phyloP scores from a whole-genome alignment of 1,284 basidiomycete species.

The Neonothopanus nambi region DNA sequence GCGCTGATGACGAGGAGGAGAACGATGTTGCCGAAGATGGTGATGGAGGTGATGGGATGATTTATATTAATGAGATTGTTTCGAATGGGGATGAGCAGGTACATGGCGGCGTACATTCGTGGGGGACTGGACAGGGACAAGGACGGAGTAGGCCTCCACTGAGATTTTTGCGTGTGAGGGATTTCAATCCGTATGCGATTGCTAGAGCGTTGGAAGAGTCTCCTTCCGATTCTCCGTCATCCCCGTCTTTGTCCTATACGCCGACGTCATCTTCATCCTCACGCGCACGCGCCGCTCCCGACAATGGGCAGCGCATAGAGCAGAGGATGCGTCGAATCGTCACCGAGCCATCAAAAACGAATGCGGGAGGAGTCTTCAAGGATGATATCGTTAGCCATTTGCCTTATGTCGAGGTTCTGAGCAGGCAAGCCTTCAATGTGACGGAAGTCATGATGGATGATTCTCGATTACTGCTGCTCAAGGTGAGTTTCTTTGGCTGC shows the following conservation, averaged over 20 bases:
- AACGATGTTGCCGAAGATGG: too few species aligned
- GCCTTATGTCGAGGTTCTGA: conserved; percentile 48
- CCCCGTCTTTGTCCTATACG: neutral
- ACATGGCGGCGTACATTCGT: too few species aligned
- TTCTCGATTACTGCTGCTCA: conserved; percentile 44
- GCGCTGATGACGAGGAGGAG: neutral
- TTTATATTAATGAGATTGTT: too few species aligned
- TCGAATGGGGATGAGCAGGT: neutral
- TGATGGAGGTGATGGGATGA: too few species aligned
- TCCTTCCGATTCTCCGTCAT: neutral
- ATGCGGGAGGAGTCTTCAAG: conserved; percentile 42
- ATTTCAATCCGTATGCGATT: conserved; percentile 49
- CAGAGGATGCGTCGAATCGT: conserved; percentile 33
- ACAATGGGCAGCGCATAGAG: conserved; percentile 1
- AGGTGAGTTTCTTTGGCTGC: conserved; percentile 29
- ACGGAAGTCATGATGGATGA: conserved; percentile 60
- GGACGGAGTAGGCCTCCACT: conserved; percentile 12
- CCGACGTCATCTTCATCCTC: neutral
- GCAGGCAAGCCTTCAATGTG: conserved; percentile 43
- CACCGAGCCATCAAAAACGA: conserved; percentile 37
- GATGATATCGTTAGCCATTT: conserved; percentile 44
- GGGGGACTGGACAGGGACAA: neutral
- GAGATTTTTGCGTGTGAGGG: conserved; percentile 42
- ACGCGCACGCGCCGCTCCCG: neutral
- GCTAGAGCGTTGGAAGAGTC: conserved; percentile 20